Percentiles rank a stretch among this genome's conserved stretches.
These are phyloP conservation scores for Sungouiella thailandica DNA, from an alignment of 805 yeast genomes.

Conservation along the genomic window DNA sequence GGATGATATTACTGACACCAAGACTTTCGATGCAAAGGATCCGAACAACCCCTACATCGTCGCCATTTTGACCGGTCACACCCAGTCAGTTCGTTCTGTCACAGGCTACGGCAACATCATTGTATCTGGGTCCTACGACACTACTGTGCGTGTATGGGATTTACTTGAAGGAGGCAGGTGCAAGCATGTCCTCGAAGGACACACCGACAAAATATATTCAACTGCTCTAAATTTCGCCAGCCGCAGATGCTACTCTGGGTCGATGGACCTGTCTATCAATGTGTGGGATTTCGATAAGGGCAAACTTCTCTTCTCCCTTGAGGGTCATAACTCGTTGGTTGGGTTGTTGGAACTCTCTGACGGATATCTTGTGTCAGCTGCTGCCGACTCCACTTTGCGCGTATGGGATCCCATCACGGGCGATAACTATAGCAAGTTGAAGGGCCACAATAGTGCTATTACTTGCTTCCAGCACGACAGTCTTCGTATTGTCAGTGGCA, in stretches of 20 bases:
- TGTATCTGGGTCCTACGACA: slow-evolving; percentile 88
- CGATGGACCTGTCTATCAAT: slow-evolving; percentile 82
- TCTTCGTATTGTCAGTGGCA: slow-evolving; percentile 79
- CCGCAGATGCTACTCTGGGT: slow-evolving; percentile 81
- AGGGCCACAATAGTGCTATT: slow-evolving; percentile 82
- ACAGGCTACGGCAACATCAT: slow-evolving; percentile 80
- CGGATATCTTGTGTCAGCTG: slow-evolving; percentile 82
- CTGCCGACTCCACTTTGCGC: slow-evolving; percentile 88
- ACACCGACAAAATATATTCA: slow-evolving; percentile 83
- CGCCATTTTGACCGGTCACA: slow-evolving; percentile 43
- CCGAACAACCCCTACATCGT: slow-evolving; percentile 16
- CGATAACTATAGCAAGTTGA: slow-evolving; percentile 57
- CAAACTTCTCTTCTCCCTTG: slow-evolving; percentile 58
- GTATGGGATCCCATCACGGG: slow-evolving; percentile 89
- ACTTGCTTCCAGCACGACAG: slow-evolving; percentile 92
- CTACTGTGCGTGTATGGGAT: slow-evolving; percentile 90
- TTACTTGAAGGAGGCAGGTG: slow-evolving; percentile 64
- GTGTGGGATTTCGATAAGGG: slow-evolving; percentile 89
- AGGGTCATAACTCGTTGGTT: slow-evolving; percentile 87
- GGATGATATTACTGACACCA: slow-evolving; percentile 30
- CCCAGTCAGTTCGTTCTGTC: slow-evolving; percentile 79
- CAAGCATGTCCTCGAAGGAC: slow-evolving; percentile 72
- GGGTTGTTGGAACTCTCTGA: slow-evolving; percentile 79
- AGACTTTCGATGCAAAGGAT: slow-evolving; percentile 33
- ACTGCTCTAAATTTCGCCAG: slow-evolving; percentile 75